phyloP scores from a whole-genome alignment of 495 filamentous ascomycete genomes.

The Aspergillus sclerotioniger region DNA sequence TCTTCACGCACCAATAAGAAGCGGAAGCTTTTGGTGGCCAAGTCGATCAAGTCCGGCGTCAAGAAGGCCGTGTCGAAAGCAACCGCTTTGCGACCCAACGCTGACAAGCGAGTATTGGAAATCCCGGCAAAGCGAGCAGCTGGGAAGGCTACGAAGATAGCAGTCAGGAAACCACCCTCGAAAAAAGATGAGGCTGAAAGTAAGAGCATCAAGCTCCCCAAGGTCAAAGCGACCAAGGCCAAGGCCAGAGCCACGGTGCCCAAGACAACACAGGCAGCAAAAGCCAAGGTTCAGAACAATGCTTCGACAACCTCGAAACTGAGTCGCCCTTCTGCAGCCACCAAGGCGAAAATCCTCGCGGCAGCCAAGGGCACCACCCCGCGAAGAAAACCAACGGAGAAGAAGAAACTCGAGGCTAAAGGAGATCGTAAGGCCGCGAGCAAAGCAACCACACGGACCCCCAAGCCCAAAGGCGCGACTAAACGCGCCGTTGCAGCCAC shows the following conservation, averaged over 20 bases:
- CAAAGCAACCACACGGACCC: constrained; percentile 15
- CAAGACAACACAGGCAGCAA: constrained; percentile 12
- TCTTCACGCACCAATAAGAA: constrained; percentile 33
- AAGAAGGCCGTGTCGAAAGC: constrained; percentile 39
- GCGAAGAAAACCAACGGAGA: constrained; percentile 21
- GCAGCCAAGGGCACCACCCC: constrained; percentile 25
- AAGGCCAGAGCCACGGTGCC: constrained; percentile 18
- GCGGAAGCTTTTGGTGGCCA: constrained; percentile 32
- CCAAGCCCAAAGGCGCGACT: constrained; percentile 8
- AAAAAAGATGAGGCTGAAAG: constrained; percentile 20
- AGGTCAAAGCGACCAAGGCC: constrained; percentile 25
- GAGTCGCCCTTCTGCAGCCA: constrained; percentile 35
- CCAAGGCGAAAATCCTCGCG: constrained; percentile 34
- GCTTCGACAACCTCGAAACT: constrained; percentile 20
- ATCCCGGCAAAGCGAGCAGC: not conserved
- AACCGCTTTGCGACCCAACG: too few species aligned
- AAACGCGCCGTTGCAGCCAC: constrained; percentile 7
- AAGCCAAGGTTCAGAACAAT: constrained; percentile 11
- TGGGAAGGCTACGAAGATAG: constrained; percentile 19
- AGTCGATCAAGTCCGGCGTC: constrained; percentile 37
- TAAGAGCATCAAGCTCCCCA: constrained; percentile 30
- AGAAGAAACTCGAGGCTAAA: constrained; percentile 18
- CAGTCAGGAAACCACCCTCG: constrained; percentile 9
- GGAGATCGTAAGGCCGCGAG: constrained; percentile 21
- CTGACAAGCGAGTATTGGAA: too few species aligned